A percentile compares a stretch with the other conserved stretches of the same genome.
Conservation (phyloP, 2,329 filamentous ascomycete species). For the Diaporthe helianthi region DNA sequence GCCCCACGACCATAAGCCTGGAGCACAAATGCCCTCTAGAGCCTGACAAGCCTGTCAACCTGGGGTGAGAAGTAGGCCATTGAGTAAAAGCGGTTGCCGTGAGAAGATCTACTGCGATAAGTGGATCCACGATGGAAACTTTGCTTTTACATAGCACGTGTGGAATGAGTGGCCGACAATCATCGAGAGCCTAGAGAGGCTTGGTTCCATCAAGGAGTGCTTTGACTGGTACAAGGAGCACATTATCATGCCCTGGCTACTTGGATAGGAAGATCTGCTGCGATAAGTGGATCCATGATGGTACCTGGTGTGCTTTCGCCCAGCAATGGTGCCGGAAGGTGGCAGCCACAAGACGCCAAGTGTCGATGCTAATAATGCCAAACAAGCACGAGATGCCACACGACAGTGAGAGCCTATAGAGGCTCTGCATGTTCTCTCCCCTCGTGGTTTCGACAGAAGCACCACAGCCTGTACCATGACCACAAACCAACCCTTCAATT, state of each 20-base stretch:
- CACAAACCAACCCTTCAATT: too few relatives aligned
- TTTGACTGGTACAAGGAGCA: constrained; percentile 66
- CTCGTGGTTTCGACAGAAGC: too few relatives aligned
- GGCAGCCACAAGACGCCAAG: too few relatives aligned
- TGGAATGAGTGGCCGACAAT: constrained; percentile 86
- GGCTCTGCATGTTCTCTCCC: constrained; percentile 44
- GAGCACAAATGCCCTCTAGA: too few relatives aligned
- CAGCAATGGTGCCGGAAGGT: constrained; percentile 90
- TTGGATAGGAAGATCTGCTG: too few relatives aligned
- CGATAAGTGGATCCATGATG: constrained; percentile 64
- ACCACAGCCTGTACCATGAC: too few relatives aligned
- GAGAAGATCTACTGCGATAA: constrained; percentile 79
- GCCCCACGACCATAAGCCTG: background rate
- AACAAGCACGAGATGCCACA: constrained; percentile 45
- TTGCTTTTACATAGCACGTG: constrained; percentile 83
- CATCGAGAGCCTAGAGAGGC: constrained; percentile 64
- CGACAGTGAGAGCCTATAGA: background rate
- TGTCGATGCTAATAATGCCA: too few relatives aligned
- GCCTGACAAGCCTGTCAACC: too few relatives aligned
- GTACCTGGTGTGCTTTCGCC: constrained; percentile 83
- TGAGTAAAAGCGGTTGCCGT: too few relatives aligned
- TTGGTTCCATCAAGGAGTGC: constrained; percentile 73
- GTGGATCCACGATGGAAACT: constrained; percentile 87
- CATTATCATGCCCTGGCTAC: constrained; percentile 49
- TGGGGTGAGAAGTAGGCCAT: too few relatives aligned